Base-by-base conservation (phyloP, 148 eudicot genomes). In the Cornus florida region DNA sequence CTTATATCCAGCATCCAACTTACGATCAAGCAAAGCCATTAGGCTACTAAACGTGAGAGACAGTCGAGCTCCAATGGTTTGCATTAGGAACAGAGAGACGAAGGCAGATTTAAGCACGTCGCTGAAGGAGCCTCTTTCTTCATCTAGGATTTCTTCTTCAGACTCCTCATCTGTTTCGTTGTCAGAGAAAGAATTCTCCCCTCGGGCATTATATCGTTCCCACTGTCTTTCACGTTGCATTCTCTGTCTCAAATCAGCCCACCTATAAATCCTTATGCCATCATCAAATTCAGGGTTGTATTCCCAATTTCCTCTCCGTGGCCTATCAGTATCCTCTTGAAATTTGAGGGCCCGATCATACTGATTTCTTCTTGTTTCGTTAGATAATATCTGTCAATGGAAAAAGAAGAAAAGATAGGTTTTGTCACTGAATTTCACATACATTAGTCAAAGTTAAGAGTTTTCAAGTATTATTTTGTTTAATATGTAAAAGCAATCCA, bases 1-100 rank as follows among this genome's bases (percentile, higher is more conserved):
- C 82, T 95, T 95, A 50, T 95, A 95, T 16, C 98, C 98, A 17
- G 71, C 75, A 75, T 93, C 98, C 81, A 95, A 77, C 72, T 93
- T 87, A 16, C 35, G 78, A 77, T 95, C 98, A 43, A 91, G 77
- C 74, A 91, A 77, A 74, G 97, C 96, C 83, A 80, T 85, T 19
- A 95, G 70, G 81, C 87, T 84, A 80, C 97, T 95, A 53, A 90
- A 93, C 17, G 91, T 83, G 43, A 95, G 91, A 67, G 96, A 85
- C 11, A 90, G 60, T 31, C 83, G 86, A 70, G 87, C 80, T 60
- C 94, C 94, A 66, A 93, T 80, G 9, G 91, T 90, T 69, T 86
- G 91, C 97, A 93, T 87, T 43, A 95, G 82, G 73, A 93, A 85
- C 53, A 95, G 56, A 20, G 94, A 89, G 77, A 93, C 83, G 74